Conservation (phyloP, 805 yeast genomes). For the Kazachstania kunashirensis region DNA sequence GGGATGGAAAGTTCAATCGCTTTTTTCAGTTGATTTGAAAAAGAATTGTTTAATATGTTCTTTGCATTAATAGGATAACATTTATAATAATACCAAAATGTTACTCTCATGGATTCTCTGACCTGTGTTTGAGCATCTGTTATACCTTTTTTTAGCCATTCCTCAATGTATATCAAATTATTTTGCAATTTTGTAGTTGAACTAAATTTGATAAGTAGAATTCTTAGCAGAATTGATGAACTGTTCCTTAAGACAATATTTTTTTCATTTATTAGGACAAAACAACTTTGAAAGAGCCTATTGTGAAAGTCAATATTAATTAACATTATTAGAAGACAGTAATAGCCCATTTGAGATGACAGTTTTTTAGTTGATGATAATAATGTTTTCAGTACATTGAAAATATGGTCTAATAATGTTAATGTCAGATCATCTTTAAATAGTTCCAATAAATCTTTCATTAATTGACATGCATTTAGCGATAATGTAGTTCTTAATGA, state of each 20-base stretch:
- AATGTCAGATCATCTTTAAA: slow-evolving; percentile 25
- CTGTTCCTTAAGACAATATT: slow-evolving; percentile 61
- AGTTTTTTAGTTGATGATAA: slow-evolving; percentile 34
- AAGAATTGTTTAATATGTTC: slow-evolving; percentile 24
- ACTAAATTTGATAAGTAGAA: slow-evolving; percentile 46
- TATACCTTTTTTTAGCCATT: slow-evolving; percentile 49
- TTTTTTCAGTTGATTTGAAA: slow-evolving; percentile 32
- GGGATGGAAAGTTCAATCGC: slow-evolving; percentile 58
- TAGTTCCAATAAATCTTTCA: slow-evolving; percentile 47
- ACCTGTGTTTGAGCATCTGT: slow-evolving; percentile 75
- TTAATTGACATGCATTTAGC: slow-evolving; percentile 60
- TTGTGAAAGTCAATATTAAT: slow-evolving; percentile 44
- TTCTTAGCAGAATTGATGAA: slow-evolving; percentile 60
- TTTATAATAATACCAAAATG: slow-evolving; percentile 61
- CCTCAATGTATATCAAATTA: slow-evolving; percentile 32
- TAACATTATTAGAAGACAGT: slow-evolving; percentile 41
- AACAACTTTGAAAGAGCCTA: slow-evolving; percentile 42
- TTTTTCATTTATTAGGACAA: slow-evolving; percentile 52
- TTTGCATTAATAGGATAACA: slow-evolving; percentile 47
- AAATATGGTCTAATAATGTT: slow-evolving; percentile 27
- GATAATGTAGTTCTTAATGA: slow-evolving; percentile 83
- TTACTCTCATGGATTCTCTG: slow-evolving; percentile 60
- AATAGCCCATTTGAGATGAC: slow-evolving; percentile 30
- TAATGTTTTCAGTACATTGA: slow-evolving; percentile 25
- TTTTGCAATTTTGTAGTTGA: slow-evolving; percentile 30